phyloP scores from a whole-genome alignment of 2,329 filamentous ascomycete species.

The Beauveria scarabaeidicola region DNA sequence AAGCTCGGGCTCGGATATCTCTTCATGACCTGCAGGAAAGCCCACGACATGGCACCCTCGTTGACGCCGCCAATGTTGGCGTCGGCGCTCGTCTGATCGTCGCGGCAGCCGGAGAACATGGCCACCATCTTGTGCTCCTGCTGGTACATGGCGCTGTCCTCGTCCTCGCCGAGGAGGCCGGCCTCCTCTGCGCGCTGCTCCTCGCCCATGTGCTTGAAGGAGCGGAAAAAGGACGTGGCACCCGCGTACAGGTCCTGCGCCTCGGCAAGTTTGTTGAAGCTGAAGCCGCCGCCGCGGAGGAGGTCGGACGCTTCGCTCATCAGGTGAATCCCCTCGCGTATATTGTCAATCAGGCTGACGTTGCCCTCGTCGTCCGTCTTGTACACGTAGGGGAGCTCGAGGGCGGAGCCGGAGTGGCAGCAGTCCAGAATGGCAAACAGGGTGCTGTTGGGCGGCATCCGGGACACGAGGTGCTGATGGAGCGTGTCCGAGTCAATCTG shows the following conservation, averaged over 20 bases:
- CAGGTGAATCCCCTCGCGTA: slow-evolving; percentile 2
- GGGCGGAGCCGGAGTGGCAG: slow-evolving; percentile 48
- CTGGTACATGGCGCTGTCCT: slow-evolving; percentile 2
- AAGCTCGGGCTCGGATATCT: background rate
- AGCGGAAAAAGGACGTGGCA: slow-evolving; percentile 9
- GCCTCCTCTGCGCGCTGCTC: slow-evolving; percentile 4
- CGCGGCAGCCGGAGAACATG: slow-evolving; percentile 88
- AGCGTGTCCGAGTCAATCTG: slow-evolving; percentile 52
- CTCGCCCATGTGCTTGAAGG: slow-evolving; percentile 10
- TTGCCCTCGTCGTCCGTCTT: slow-evolving; percentile 8
- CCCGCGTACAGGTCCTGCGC: slow-evolving; percentile 10
- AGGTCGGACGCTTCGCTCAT: slow-evolving; percentile 8
- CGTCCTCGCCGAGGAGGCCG: background rate
- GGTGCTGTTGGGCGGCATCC: slow-evolving; percentile 60
- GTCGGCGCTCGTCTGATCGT: slow-evolving; percentile 56
- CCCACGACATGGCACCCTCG: slow-evolving; percentile 11
- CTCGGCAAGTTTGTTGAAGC: slow-evolving; percentile 10
- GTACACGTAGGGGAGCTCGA: slow-evolving; percentile 51
- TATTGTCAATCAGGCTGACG: slow-evolving; percentile 8
- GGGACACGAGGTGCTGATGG: slow-evolving; percentile 54
- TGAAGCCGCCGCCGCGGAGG: slow-evolving; percentile 7
- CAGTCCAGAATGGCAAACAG: slow-evolving; percentile 47
- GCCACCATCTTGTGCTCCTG: slow-evolving; percentile 44
- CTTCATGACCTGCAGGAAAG: slow-evolving; percentile 9
- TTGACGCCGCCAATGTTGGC: slow-evolving; percentile 8